These are phyloP conservation scores for Colletotrichum brevisporum DNA, from an alignment of 2,329 filamentous ascomycete genomes.

Conservation along the genomic window DNA sequence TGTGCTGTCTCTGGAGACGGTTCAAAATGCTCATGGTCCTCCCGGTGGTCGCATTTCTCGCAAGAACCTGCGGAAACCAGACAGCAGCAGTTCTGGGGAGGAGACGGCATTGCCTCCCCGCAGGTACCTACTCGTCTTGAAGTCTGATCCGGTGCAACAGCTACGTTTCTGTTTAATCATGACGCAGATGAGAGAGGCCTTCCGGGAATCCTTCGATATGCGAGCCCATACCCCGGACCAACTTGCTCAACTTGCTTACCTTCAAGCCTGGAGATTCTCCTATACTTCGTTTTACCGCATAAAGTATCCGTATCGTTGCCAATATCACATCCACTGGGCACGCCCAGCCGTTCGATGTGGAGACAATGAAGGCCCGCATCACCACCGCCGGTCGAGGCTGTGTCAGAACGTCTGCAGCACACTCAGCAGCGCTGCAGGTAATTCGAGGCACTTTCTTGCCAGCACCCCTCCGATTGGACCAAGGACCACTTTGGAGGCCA, in stretches of 20 bases:
- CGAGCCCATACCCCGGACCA: not conserved
- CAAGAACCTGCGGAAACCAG: no score
- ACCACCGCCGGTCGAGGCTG: constrained; percentile 15
- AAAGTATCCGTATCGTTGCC: not conserved
- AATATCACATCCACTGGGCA: not conserved
- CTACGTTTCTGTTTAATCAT: constrained; percentile 10
- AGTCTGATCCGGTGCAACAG: constrained; percentile 15
- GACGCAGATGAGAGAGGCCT: not conserved
- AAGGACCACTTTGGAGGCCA: not conserved
- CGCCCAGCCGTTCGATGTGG: constrained; percentile 7
- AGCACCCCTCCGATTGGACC: not conserved
- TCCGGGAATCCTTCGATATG: constrained; percentile 7
- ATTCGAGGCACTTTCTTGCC: not conserved
- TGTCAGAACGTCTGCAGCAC: constrained; percentile 3
- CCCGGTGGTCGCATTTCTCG: no score
- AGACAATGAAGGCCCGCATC: constrained; percentile 2
- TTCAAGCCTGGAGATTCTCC: not conserved
- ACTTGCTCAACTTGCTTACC: not conserved
- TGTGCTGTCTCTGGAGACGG: no score
- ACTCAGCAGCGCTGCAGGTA: constrained; percentile 2
- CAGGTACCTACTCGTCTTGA: not conserved
- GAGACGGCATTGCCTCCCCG: not conserved
- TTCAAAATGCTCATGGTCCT: no score
- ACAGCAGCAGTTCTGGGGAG: not conserved
- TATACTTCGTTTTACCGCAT: constrained; percentile 1